These are phyloP conservation scores for Cyclocybe aegerita DNA, from an alignment of 768 basidiomycete species.

Conservation along the genomic window DNA sequence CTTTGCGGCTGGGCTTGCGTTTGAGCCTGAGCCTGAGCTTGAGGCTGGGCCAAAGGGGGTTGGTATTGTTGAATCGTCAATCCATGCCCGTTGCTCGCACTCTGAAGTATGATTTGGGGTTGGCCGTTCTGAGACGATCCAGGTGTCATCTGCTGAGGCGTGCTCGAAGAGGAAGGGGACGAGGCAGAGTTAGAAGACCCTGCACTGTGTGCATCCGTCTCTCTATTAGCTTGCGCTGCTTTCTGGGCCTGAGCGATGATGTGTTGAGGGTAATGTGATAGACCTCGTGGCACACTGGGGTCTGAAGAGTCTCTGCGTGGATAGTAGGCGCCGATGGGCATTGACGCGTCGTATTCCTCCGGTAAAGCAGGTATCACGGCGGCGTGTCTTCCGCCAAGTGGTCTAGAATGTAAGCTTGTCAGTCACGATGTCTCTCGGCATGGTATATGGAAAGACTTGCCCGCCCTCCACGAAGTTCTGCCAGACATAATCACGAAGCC, in stretches of 20 bases:
- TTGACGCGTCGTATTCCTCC: conserved; percentile 62
- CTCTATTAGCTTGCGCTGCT: conserved; percentile 21
- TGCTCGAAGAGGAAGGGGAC: conserved; percentile 1
- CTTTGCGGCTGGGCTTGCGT: conserved; percentile 4
- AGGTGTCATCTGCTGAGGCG: background rate
- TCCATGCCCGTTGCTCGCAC: background rate
- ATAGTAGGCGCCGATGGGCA: conserved; percentile 48
- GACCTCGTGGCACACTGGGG: conserved; percentile 33
- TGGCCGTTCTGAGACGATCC: background rate
- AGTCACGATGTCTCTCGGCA: background rate
- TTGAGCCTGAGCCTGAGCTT: background rate
- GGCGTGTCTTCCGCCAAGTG: conserved; percentile 78
- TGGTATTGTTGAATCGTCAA: conserved; percentile 28
- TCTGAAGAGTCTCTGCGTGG: conserved; percentile 31
- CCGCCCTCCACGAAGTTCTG: conserved; percentile 85
- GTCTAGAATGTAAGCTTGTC: conserved; percentile 37
- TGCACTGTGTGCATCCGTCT: conserved; percentile 21
- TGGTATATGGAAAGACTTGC: conserved; percentile 43
- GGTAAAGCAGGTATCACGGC: conserved; percentile 80
- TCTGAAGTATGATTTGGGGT: background rate
- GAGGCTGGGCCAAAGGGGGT: conserved; percentile 12
- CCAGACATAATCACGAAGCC: conserved; percentile 81
- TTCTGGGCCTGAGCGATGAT: conserved; percentile 42
- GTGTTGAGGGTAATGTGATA: conserved; percentile 50
- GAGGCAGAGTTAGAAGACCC: background rate